Conservation (phyloP, 148 eudicot genomes). For the Camellia japonica region DNA sequence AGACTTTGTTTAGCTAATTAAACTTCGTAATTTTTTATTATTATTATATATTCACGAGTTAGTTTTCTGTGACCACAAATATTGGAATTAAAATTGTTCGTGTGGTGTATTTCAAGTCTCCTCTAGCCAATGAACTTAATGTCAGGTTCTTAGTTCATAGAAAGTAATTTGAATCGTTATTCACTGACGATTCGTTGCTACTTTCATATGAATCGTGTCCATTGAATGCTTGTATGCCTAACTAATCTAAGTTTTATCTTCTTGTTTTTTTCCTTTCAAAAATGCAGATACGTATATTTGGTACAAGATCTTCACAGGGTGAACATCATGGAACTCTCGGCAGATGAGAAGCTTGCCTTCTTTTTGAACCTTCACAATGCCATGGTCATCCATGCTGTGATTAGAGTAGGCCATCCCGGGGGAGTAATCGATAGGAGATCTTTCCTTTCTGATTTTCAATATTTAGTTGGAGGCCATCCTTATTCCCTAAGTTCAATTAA, state of each 20-base stretch:
- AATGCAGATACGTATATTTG: constrained; percentile 67
- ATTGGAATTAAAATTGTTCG: not conserved
- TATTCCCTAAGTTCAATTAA: constrained; percentile 67
- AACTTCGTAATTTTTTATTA: too few species aligned
- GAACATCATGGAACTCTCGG: constrained; percentile 48
- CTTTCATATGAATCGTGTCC: not conserved
- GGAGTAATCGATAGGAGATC: constrained; percentile 71
- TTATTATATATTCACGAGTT: not conserved
- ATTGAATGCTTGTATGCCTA: not conserved
- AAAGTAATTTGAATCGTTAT: not conserved
- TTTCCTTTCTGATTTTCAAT: constrained; percentile 71
- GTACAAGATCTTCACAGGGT: constrained; percentile 76
- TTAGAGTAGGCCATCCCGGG: constrained; percentile 76
- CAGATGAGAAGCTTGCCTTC: constrained; percentile 75
- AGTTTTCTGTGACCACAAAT: not conserved
- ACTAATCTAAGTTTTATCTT: not conserved
- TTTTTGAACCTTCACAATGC: constrained; percentile 83
- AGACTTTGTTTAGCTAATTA: too few species aligned
- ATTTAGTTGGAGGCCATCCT: constrained; percentile 72
- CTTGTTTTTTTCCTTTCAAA: constrained; percentile 8
- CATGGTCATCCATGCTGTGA: constrained; percentile 85
- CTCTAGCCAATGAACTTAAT: not conserved
- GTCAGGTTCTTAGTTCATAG: not conserved
- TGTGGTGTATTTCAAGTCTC: not conserved
- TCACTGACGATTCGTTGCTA: not conserved